Conservation (phyloP, 2,329 filamentous ascomycete species). For the Xylariaceae sp. region DNA sequence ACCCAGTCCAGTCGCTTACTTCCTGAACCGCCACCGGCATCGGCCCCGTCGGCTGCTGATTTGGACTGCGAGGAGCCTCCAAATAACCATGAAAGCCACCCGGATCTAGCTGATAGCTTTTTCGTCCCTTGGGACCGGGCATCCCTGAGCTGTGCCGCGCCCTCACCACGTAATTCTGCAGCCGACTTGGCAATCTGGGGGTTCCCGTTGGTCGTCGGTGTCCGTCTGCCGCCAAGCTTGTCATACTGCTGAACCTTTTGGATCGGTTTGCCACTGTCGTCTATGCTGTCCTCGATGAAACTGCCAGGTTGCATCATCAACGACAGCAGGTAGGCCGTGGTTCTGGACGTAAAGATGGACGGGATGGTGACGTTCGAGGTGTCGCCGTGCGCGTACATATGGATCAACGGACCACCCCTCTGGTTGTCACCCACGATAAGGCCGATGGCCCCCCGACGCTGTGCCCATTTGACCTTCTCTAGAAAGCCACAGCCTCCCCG, state of each 20-base stretch:
- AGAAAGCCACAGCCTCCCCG: conserved; percentile 93
- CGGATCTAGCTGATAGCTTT: conserved; percentile 20
- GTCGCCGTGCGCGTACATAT: conserved; percentile 97
- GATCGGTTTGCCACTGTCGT: conserved; percentile 54
- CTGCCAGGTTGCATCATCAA: conserved; percentile 72
- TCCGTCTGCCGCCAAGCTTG: conserved; percentile 34
- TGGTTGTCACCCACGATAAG: conserved; percentile 93
- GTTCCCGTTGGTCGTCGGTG: conserved; percentile 29
- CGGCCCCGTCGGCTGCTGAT: conserved; percentile 51
- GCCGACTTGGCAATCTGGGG: conserved; percentile 25
- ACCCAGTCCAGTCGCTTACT: conserved; percentile 74
- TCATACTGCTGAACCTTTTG: conserved; percentile 48
- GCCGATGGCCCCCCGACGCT: conserved; percentile 80
- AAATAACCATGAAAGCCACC: conserved; percentile 45
- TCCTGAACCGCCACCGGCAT: conserved; percentile 56
- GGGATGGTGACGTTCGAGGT: conserved; percentile 94
- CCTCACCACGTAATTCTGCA: conserved; percentile 22
- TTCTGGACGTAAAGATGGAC: conserved; percentile 89
- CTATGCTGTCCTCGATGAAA: conserved; percentile 53
- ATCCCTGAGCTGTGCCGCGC: conserved; percentile 25
- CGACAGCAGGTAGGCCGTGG: conserved; percentile 86
- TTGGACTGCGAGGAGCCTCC: conserved; percentile 29
- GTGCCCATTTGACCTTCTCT: conserved; percentile 96
- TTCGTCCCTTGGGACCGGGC: conserved; percentile 18
- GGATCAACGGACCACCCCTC: conserved; percentile 80